Conservation (phyloP, 441 rosid species). For the Geranium incanum region DNA sequence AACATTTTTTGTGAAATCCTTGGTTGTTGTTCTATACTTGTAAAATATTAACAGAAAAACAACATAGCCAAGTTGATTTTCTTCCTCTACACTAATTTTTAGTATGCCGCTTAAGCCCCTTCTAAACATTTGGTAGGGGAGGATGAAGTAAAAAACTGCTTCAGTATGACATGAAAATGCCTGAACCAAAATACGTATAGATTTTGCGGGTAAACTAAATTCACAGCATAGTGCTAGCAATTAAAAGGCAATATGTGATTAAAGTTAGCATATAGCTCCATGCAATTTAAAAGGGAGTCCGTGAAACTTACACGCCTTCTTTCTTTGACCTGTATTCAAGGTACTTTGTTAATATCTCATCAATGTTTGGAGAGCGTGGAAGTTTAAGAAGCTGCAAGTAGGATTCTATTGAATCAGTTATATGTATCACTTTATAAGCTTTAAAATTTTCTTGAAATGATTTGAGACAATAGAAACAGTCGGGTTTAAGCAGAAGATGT, state of each 20-base stretch:
- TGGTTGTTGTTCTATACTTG: neutral
- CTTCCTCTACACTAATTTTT: neutral
- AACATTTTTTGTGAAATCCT: neutral
- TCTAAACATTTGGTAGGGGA: neutral
- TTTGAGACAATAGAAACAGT: neutral
- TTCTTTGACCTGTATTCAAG: slow-evolving; percentile 78
- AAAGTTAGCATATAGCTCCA: neutral
- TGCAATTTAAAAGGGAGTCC: slow-evolving; percentile 12
- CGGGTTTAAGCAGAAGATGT: neutral
- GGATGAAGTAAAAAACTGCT: neutral
- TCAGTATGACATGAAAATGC: too few relatives aligned
- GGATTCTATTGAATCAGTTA: slow-evolving; percentile 12
- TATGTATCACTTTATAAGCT: slow-evolving; percentile 12
- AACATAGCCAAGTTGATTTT: neutral
- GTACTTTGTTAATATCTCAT: slow-evolving; percentile 77
- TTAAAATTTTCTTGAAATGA: neutral
- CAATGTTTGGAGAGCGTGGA: slow-evolving; percentile 81
- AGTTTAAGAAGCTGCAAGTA: slow-evolving; percentile 77
- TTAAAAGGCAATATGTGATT: neutral
- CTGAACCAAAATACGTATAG: neutral
- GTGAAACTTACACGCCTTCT: slow-evolving; percentile 66
- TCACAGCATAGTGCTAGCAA: neutral
- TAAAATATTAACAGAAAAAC: neutral
- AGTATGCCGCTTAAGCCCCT: neutral
- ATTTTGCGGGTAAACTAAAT: neutral